Percentiles rank a stretch among this genome's conserved stretches.
phyloP scores from a whole-genome alignment of 306 rosid genomes.

The Prunus dulcis region DNA sequence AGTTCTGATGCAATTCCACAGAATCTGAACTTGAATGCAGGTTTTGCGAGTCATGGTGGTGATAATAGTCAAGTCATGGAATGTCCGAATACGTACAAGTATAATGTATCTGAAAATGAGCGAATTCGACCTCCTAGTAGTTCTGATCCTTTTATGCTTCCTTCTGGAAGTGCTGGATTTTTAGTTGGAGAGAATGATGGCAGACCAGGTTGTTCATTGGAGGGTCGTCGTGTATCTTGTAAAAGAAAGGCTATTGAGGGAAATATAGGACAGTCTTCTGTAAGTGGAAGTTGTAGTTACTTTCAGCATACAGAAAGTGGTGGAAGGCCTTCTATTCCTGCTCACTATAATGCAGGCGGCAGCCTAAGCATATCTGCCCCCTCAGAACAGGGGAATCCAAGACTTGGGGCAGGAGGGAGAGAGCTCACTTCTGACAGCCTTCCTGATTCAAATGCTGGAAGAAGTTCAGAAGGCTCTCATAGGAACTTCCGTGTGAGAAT shows the following conservation, averaged over 20 bases:
- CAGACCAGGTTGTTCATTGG: slow-evolving; percentile 67
- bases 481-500: slow-evolving; percentile 74
- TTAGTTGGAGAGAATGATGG: slow-evolving; percentile 49
- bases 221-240: slow-evolving; percentile 65
- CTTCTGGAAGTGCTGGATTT: slow-evolving; percentile 49
- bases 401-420: slow-evolving; percentile 51
- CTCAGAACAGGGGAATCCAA: slow-evolving; percentile 49
- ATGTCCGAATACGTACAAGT: slow-evolving; percentile 49
- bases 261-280: slow-evolving; percentile 60
- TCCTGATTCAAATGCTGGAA: slow-evolving; percentile 47
- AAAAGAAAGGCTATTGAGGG: slow-evolving; percentile 87
- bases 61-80: slow-evolving; percentile 44
- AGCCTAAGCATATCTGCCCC: slow-evolving; percentile 45
- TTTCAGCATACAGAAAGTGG: slow-evolving; percentile 53
- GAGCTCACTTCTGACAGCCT: slow-evolving; percentile 40
- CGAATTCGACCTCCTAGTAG: slow-evolving; percentile 36
- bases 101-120: slow-evolving; percentile 56
- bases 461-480: slow-evolving; percentile 49
- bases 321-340: slow-evolving; percentile 51
- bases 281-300: slow-evolving; percentile 72
- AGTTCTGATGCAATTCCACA: slow-evolving; percentile 46
- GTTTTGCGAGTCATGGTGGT: slow-evolving; percentile 39
- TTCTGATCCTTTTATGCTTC: slow-evolving; percentile 57
- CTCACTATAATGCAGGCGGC: slow-evolving; percentile 42
- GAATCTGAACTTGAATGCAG: slow-evolving; percentile 63